Base-by-base conservation (phyloP, 139 green algal species). In the Raphidocelis subcapitata region DNA sequence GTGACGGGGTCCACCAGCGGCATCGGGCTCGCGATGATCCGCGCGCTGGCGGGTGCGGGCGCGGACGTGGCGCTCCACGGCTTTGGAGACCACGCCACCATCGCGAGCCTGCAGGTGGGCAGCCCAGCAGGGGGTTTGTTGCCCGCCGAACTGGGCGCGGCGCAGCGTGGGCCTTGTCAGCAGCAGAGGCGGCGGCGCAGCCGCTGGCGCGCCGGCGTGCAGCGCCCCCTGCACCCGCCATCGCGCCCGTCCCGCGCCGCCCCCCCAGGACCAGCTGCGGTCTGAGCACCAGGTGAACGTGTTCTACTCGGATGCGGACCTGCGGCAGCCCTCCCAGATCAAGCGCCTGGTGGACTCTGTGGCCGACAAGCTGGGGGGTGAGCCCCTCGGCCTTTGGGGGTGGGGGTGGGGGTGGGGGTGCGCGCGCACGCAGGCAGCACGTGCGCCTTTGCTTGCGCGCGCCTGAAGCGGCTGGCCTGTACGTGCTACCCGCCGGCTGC, bases 21-120 rank as follows among this genome's bases (percentile, higher is more conserved):
- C 44, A 89, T 91, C 23, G 86, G 86, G 23, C 65, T 87, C 10
- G 76, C 72, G 2, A 76, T 89, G 41, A 52, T 83, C 1, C 82
- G 80, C 15, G 77, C 81, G 1, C 63, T 91, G 1, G 82, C 86
- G 5, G 63, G 41, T 10, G 83, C 75, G 10, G 86, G 86, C 35
- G 67, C 67, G 33, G 77, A 88, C 62, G 81, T 91, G 3, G 75
- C 65, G 0, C 85, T 91, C 67, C 83, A 91, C 61, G 86, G 86
- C 26, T 62, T 88, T 0, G 76, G 79, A 16, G 67, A 78, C 10
- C 29, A 72, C 0, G 14, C 47, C 1, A 56, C 73, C n/a, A 76
- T 87, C 10, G 5, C 69, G 23, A 41, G 63, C 10, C 18, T 81
- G 26, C 63, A 61, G 41, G 41, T 49, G 8, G 12, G 41, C 41